Evolutionary conservation across 2,329 filamentous ascomycete species (phyloP), one percentile per base, ranked within the genome.

Genomic region (Penicillium frequentans): DNA sequence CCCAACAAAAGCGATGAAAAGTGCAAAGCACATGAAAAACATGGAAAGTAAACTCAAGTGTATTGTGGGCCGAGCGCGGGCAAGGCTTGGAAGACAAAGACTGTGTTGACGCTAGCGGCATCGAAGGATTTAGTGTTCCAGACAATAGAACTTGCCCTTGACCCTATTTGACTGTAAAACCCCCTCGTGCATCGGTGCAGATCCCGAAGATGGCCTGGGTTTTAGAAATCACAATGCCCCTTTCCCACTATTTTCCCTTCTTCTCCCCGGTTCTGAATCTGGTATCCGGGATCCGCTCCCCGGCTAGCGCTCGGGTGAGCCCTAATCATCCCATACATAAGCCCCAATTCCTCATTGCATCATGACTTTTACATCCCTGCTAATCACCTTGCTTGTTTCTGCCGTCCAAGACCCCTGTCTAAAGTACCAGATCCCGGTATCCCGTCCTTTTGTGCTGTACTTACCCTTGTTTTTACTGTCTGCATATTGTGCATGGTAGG

Each of bases 101-200:
- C 29, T 10, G 27, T 29, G 27, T 31, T 14, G 13, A 31, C 29
- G 29, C 45, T 47, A 47, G 45, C 45, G 45, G n/a, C 14, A 59
- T 58, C 54, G 49, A 49, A 52, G 60, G 54, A 58, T 55, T 56
- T 59, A 61, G 60, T 54, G 60, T 57, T 49, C 59, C 55, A 58
- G 21, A 61, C 54, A 33, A 48, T 61, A 54, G 35, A 9, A 33
- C 13, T 16, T 7, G 31, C 13, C 31, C 31, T 33, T 33, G 13
- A 16, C 31, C 31, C 31, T 33, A 33, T 7, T 33, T 33, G 31
- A 33, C 31, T 5, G 5, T 16, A 2, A 11, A 49, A 33, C 43
- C 26, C 29, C 29, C n/a, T 24, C 5, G 31, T 33, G 31, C 31
- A 33, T 29, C 29, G n/a, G 19, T 23, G 39, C 19, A 42, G 39